Conservation (phyloP, 2,329 filamentous ascomycete genomes). For the Ophiocordyceps polyrhachis-furcata region DNA sequence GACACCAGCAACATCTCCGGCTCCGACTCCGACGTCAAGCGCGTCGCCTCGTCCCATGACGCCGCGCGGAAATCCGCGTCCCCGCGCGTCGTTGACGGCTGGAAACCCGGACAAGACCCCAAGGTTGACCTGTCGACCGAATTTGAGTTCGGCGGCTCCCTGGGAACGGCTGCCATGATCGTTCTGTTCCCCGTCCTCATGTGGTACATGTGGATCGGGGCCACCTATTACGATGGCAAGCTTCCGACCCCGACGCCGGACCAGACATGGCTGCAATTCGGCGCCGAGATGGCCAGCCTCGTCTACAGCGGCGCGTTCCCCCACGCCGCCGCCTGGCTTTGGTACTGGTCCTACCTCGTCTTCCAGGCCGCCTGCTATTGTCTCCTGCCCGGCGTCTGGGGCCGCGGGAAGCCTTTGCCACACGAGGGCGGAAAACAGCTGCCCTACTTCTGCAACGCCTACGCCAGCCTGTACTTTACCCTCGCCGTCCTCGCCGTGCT, state of each 20-base stretch:
- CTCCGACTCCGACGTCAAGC: not conserved
- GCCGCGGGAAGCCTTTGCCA: slow-evolving; percentile 72
- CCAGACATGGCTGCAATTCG: slow-evolving; percentile 54
- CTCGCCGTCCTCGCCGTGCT: slow-evolving; percentile 51
- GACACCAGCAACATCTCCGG: not conserved
- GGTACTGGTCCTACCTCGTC: slow-evolving; percentile 89
- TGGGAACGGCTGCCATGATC: slow-evolving; percentile 75
- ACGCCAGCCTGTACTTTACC: slow-evolving; percentile 74
- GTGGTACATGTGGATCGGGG: slow-evolving; percentile 99
- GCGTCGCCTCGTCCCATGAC: not conserved
- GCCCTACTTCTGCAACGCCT: slow-evolving; percentile 84
- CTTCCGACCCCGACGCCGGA: slow-evolving; percentile 48
- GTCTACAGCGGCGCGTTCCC: slow-evolving; percentile 77
- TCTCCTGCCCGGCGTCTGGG: slow-evolving; percentile 69
- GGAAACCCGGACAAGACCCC: slow-evolving; percentile 39
- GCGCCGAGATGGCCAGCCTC: slow-evolving; percentile 48
- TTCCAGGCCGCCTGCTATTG: slow-evolving; percentile 74
- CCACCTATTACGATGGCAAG: slow-evolving; percentile 77
- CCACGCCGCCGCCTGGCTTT: slow-evolving; percentile 62
- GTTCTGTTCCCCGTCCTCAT: slow-evolving; percentile 81
- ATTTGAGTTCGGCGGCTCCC: slow-evolving; percentile 73
- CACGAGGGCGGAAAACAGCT: slow-evolving; percentile 73
- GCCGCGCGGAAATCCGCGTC: slow-evolving; percentile 1
- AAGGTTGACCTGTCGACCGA: slow-evolving; percentile 44
- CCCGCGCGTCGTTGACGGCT: slow-evolving; percentile 27